These are phyloP conservation scores for Nemania abortiva DNA, from an alignment of 2,329 filamentous ascomycete species.

Conservation along the genomic window DNA sequence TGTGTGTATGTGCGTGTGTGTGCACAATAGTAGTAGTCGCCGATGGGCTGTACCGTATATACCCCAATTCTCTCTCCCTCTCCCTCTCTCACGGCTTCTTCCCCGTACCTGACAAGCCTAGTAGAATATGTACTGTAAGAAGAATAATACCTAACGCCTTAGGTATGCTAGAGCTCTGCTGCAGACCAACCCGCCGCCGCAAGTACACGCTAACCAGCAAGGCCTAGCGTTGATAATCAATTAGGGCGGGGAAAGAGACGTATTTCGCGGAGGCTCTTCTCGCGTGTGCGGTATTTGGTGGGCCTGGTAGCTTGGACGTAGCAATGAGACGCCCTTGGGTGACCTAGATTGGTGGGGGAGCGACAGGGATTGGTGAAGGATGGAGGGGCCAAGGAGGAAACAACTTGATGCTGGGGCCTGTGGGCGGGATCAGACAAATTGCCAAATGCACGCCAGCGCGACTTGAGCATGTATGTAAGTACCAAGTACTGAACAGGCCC, in stretches of 20 bases:
- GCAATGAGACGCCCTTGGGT: slow-evolving; percentile 19
- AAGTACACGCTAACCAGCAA: slow-evolving; percentile 15
- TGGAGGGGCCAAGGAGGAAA: slow-evolving; percentile 28
- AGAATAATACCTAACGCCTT: background rate
- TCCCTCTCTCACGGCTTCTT: background rate
- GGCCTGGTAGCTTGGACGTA: slow-evolving; percentile 28
- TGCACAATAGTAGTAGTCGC: slow-evolving; percentile 25
- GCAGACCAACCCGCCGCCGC: slow-evolving; percentile 36
- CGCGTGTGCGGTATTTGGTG: slow-evolving; percentile 39
- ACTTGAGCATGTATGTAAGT: slow-evolving; percentile 15
- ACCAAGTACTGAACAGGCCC: background rate
- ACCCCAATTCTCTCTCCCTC: slow-evolving; percentile 13
- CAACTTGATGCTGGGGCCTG: slow-evolving; percentile 37
- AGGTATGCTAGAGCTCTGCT: slow-evolving; percentile 33
- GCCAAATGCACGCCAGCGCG: slow-evolving; percentile 26
- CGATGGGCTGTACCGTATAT: slow-evolving; percentile 27
- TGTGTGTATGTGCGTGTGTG: background rate
- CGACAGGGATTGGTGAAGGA: slow-evolving; percentile 19
- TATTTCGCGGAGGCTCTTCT: slow-evolving; percentile 40
- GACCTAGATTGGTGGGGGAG: slow-evolving; percentile 30
- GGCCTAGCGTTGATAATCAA: slow-evolving; percentile 38
- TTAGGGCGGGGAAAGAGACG: slow-evolving; percentile 38
- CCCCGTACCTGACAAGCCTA: slow-evolving; percentile 14
- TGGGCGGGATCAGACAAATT: slow-evolving; percentile 32
- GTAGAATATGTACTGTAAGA: slow-evolving; percentile 25